Conservation (phyloP, 768 basidiomycete genomes). For the Agrocybe chaxingu region DNA sequence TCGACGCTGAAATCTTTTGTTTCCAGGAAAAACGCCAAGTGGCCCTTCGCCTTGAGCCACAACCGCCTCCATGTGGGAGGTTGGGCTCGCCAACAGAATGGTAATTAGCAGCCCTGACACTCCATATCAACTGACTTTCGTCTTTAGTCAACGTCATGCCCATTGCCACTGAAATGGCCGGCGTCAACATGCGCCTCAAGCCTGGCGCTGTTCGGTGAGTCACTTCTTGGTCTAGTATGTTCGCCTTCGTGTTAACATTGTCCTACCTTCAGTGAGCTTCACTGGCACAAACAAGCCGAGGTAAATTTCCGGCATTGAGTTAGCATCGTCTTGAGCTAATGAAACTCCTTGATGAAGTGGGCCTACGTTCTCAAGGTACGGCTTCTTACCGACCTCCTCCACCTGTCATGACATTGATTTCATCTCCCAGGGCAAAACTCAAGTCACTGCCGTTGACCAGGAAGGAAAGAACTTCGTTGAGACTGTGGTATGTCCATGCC, state of each 20-base stretch:
- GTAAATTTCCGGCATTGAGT: conserved; percentile 12
- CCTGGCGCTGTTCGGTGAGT: conserved; percentile 44
- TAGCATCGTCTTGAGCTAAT: no score
- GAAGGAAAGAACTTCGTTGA: conserved; percentile 50
- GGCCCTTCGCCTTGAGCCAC: conserved; percentile 62
- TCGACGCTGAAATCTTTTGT: not conserved
- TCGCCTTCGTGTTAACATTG: not conserved
- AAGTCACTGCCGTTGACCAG: conserved; percentile 48
- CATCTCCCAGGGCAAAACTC: conserved; percentile 32
- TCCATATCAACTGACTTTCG: not conserved
- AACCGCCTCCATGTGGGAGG: conserved; percentile 59
- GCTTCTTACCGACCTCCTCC: no score
- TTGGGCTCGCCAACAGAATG: conserved; percentile 53
- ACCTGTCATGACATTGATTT: not conserved
- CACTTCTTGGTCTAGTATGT: not conserved
- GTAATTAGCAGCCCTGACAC: conserved; percentile 24
- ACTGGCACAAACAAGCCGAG: conserved; percentile 53
- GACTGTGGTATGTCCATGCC: conserved; percentile 36
- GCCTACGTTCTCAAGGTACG: conserved; percentile 44
- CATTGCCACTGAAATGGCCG: conserved; percentile 31
- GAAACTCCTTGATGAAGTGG: conserved; percentile 30
- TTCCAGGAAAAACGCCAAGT: conserved; percentile 47
- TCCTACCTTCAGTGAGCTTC: conserved; percentile 38
- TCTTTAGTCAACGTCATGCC: conserved; percentile 42
- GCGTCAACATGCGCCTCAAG: conserved; percentile 52